Evolutionary conservation across 192 early-diverging fungal species (phyloP).

Genomic region (Coemansia sp.): DNA sequence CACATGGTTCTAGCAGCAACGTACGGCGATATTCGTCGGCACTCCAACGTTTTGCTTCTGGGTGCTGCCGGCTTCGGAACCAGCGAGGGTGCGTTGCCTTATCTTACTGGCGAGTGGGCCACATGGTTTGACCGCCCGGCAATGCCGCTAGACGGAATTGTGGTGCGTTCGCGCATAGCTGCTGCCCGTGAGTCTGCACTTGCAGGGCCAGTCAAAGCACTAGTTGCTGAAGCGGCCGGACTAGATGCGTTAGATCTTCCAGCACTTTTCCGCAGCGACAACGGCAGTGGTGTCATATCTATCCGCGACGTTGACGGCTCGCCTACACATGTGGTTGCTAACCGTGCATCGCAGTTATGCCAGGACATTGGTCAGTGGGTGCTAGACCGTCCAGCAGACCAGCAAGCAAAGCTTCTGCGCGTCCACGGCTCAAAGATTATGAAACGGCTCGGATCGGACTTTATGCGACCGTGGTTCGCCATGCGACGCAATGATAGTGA

Average conservation of each 20-base stretch:
- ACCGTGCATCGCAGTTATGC: conserved; percentile 84
- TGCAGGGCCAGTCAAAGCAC: conserved; percentile 72
- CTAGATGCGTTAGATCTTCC: conserved; percentile 70
- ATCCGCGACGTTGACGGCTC: conserved; percentile 82
- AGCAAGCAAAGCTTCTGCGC: conserved; percentile 68
- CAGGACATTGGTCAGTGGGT: conserved; percentile 85
- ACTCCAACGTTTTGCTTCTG: conserved; percentile 82
- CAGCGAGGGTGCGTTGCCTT: conserved; percentile 78
- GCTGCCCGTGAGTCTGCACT: conserved; percentile 79
- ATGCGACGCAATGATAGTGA: conserved; percentile 70
- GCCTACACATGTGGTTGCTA: conserved; percentile 91
- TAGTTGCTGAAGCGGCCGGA: conserved; percentile 80
- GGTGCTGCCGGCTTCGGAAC: conserved; percentile 90
- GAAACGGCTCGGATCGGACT: conserved; percentile 79
- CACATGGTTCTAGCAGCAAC: conserved; percentile 82
- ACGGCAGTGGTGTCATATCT: conserved; percentile 82
- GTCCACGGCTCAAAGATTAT: conserved; percentile 86
- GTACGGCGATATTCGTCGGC: conserved; percentile 81
- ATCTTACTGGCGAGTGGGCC: conserved; percentile 87
- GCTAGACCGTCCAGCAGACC: conserved; percentile 79
- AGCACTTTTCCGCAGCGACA: conserved; percentile 79
- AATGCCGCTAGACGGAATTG: conserved; percentile 93
- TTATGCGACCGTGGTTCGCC: conserved; percentile 94
- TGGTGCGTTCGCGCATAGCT: conserved; percentile 90
- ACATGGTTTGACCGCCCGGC: conserved; percentile 67